phyloP scores from a whole-genome alignment of 169 alveolate genomes.

The Eimeria falciformis region DNA sequence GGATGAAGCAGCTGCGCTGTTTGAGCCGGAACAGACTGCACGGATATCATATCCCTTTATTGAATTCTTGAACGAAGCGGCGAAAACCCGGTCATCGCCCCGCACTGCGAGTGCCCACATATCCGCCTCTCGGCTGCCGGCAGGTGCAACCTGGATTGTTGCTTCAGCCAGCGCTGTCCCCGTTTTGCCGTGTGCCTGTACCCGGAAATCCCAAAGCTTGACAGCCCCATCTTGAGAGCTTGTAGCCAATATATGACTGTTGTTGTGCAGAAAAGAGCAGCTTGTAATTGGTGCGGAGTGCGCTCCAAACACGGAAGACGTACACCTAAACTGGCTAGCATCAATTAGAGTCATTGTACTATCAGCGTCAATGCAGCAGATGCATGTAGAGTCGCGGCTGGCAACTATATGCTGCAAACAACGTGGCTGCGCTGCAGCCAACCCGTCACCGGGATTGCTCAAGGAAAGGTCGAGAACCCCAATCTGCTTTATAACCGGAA shows the following conservation, averaged over 20 bases:
- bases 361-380: conserved; percentile 30
- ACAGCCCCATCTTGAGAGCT: conserved; percentile 44
- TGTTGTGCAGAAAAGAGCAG: conserved; percentile 26
- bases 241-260: conserved; percentile 12
- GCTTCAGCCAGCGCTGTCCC: conserved; percentile 11
- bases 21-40: neutral
- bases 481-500: neutral
- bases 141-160: conserved; percentile 43
- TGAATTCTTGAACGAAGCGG: conserved; percentile 9
- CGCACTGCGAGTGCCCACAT: conserved; percentile 49
- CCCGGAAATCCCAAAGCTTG: conserved; percentile 47
- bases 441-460: neutral
- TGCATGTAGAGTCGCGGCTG: neutral
- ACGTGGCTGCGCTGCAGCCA: neutral
- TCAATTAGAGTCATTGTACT: neutral
- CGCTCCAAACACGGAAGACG: conserved; percentile 10
- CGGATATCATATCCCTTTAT: conserved; percentile 38
- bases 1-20: neutral
- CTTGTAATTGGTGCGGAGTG: conserved; percentile 37
- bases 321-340: conserved; percentile 23
- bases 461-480: neutral
- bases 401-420: conserved; percentile 55
- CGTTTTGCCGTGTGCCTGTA: neutral
- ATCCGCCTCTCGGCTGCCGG: conserved; percentile 56
- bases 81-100: conserved; percentile 9